phyloP scores from a whole-genome alignment of 2,329 filamentous ascomycete genomes.

The Alternaria triticimaculans region DNA sequence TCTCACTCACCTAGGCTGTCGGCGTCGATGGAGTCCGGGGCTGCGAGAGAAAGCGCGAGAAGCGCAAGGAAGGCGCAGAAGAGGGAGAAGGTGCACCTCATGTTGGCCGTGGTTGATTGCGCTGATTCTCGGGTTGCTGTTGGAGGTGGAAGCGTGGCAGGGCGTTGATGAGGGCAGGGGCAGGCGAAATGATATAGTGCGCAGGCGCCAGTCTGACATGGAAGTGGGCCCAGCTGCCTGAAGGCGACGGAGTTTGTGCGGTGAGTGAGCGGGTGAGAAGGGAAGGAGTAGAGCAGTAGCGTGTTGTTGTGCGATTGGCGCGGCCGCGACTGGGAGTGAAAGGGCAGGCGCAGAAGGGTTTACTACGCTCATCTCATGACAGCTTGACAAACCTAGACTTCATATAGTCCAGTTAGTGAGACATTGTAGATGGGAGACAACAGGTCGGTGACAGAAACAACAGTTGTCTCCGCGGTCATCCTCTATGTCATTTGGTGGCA shows the following conservation, averaged over 20 bases:
- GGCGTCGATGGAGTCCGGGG: not conserved
- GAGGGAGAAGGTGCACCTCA: not conserved
- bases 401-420: not conserved
- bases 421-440: not conserved
- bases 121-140: not conserved
- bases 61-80: not conserved
- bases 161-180: not conserved
- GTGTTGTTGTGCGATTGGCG: not conserved
- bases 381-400: not conserved
- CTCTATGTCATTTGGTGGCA: not conserved
- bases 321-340: not conserved
- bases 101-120: not conserved
- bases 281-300: not conserved
- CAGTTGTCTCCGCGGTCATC: not conserved
- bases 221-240: not conserved
- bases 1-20: not conserved
- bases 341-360: not conserved
- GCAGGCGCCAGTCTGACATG: not conserved
- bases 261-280: not conserved
- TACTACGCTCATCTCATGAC: not conserved
- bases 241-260: not conserved
- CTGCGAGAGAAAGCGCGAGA: not conserved
- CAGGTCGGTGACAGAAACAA: not conserved
- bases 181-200: not conserved
- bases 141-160: not conserved